Conservation (phyloP, 2,329 filamentous ascomycete species). For the Beauveria asiatica region DNA sequence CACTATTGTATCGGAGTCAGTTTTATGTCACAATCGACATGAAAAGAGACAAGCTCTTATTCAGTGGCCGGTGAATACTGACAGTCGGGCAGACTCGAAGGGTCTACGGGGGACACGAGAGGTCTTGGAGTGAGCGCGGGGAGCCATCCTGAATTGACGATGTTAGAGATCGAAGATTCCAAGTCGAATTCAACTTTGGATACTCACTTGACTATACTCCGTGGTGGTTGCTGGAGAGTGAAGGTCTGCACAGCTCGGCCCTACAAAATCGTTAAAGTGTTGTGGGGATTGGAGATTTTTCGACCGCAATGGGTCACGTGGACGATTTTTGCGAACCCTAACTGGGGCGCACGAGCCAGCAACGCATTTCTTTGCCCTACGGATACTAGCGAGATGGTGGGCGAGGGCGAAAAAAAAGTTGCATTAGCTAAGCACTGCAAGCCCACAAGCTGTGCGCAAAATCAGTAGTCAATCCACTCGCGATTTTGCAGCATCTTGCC, state of each 20-base stretch:
- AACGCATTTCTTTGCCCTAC: constrained; percentile 26
- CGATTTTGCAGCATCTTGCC: constrained; percentile 21
- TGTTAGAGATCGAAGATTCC: constrained; percentile 20
- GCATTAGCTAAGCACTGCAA: constrained; percentile 28
- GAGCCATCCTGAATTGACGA: constrained; percentile 28
- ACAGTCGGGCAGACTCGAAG: constrained; percentile 99
- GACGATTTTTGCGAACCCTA: constrained; percentile 23
- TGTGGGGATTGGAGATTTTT: constrained; percentile 24
- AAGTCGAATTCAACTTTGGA: constrained; percentile 8
- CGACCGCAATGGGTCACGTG: constrained; percentile 22
- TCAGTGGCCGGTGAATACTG: constrained; percentile 95
- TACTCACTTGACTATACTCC: constrained; percentile 33
- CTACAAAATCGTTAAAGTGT: constrained; percentile 24
- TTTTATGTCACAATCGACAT: constrained; percentile 77
- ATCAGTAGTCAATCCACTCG: constrained; percentile 28
- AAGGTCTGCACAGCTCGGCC: constrained; percentile 10
- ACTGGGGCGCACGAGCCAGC: constrained; percentile 14
- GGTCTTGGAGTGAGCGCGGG: constrained; percentile 89
- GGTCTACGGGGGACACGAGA: constrained; percentile 97
- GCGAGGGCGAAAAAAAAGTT: constrained; percentile 20
- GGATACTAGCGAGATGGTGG: not conserved
- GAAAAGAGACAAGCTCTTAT: constrained; percentile 93
- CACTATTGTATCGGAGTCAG: constrained; percentile 65
- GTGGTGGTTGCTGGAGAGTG: constrained; percentile 24
- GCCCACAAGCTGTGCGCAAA: constrained; percentile 31